Evolutionary conservation across 164 flowering plant genomes (phyloP), one percentile per base, ranked within the genome.

Genomic region (Macadamia integrifolia): DNA sequence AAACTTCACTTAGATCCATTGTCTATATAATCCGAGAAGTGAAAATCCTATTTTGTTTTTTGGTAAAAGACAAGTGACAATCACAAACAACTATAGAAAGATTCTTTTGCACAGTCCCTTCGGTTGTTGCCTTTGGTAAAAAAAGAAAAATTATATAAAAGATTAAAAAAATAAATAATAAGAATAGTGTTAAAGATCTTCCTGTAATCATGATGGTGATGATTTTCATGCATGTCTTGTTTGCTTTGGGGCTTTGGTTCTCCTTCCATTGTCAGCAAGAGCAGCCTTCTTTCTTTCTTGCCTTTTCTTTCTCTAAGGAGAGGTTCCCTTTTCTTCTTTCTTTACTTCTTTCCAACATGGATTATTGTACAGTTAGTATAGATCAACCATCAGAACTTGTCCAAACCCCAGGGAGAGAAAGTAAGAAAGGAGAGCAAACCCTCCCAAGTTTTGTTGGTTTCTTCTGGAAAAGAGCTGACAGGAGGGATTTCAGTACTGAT

Each of bases 201-300:
- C 62, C 65, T 57, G 84, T 80, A 86, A 85, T 86, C 74, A 86
- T 81, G 65, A 30, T 59, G 82, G 80, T 82, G 87, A 79, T 88
- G 87, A 85, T 88, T 86, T 86, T 83, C 77, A 88, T 85, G 90
- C 79, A 78, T 67, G 70, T 14, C 62, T 61, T 48, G 30, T 79
- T 82, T 74, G 75, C 75, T 80, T 79, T 79, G 70, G 76, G 77
- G 67, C 74, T 74, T 53, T 53, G 57, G 57, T 53, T 53, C 57
- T 53, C 57, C 57, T 14, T 14, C 57, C 74, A 71, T 58, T 69
- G 80, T 82, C 87, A 83, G 78, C 68, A 72, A 79, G 32, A 72
- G 78, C 86, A 81, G 86, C 86, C 80, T 85, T 85, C 71, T 40
- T 60, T 23, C 23, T 23, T 72, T 57, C 52, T 64, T 53, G 62